Percentiles rank a stretch among this genome's conserved stretches.
phyloP scores from a whole-genome alignment of 1,284 basidiomycete species.

The Lentinus polychrous region DNA sequence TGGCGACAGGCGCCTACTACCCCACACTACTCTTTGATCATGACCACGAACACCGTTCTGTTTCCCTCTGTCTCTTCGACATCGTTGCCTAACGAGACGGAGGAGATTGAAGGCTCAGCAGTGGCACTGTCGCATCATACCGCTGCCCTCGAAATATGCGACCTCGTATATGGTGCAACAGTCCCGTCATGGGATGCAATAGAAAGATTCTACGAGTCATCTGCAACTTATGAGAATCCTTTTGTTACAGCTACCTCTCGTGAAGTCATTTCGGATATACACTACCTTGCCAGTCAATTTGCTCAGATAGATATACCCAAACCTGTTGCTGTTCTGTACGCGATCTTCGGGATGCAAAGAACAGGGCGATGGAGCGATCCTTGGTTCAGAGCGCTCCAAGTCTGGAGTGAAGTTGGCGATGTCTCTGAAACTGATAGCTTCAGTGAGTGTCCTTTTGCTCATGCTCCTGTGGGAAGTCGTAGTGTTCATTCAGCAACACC shows the following conservation, averaged over 20 bases:
- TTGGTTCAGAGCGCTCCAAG: constrained; percentile 50
- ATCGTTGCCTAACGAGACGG: constrained; percentile 7
- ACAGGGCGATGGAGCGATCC: constrained; percentile 24
- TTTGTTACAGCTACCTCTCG: constrained; percentile 66
- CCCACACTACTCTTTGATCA: background rate
- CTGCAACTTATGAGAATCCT: constrained; percentile 72
- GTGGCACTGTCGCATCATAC: constrained; percentile 43
- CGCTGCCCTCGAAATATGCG: constrained; percentile 59
- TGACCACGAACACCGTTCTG: constrained; percentile 13
- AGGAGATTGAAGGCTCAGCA: constrained; percentile 14
- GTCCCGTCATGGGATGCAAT: constrained; percentile 40
- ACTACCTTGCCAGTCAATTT: constrained; percentile 48
- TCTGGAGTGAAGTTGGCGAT: constrained; percentile 69
- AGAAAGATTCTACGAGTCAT: constrained; percentile 59
- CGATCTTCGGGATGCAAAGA: constrained; percentile 42
- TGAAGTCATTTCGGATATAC: constrained; percentile 61
- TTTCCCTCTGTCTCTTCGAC: constrained; percentile 15
- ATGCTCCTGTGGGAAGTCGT: too few relatives aligned
- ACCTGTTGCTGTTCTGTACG: constrained; percentile 51
- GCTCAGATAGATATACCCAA: constrained; percentile 56
- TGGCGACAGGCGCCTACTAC: background rate
- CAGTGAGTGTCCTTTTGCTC: constrained; percentile 45
- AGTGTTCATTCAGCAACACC: background rate
- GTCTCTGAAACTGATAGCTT: constrained; percentile 71
- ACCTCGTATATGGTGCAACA: constrained; percentile 54